phyloP scores from a whole-genome alignment of 768 basidiomycete species.

The Hysterangium stoloniferum region DNA sequence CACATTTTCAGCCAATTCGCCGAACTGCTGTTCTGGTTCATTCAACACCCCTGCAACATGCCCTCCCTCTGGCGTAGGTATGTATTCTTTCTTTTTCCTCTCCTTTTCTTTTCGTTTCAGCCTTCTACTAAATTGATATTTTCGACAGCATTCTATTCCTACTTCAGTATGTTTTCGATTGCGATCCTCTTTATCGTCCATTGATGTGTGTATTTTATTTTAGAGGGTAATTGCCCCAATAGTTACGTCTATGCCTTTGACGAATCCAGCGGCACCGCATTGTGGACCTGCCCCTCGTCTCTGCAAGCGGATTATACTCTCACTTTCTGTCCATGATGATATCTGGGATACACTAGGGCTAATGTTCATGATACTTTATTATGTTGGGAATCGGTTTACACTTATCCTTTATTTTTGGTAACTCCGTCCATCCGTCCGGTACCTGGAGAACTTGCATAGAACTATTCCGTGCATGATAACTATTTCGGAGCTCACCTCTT shows the following conservation, averaged over 20 bases:
- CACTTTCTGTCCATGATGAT: conserved; percentile 43
- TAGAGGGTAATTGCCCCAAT: conserved; percentile 36
- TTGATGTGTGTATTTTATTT: neutral
- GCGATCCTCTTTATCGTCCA: neutral
- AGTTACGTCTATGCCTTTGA: conserved; percentile 51
- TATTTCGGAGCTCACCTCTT: too few species aligned
- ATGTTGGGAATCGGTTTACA: too few species aligned
- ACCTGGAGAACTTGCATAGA: too few species aligned
- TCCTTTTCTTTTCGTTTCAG: neutral
- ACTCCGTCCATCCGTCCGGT: too few species aligned
- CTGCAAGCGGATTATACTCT: conserved; percentile 39
- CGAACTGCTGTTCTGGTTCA: conserved; percentile 58
- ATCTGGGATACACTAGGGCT: too few species aligned
- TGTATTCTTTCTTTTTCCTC: neutral
- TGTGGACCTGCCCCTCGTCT: conserved; percentile 41
- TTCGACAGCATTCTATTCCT: conserved; percentile 8
- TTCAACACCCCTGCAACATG: conserved; percentile 47
- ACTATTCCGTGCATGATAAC: too few species aligned
- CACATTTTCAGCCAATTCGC: conserved; percentile 37
- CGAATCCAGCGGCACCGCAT: conserved; percentile 39
- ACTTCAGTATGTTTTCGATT: conserved; percentile 10
- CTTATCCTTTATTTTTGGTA: too few species aligned
- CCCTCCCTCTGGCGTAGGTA: conserved; percentile 36
- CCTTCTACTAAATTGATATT: too few species aligned
- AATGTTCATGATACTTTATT: too few species aligned